These are phyloP conservation scores for Wallacemonas collosoma DNA, from an alignment of 208 protist species.

Conservation along the genomic window DNA sequence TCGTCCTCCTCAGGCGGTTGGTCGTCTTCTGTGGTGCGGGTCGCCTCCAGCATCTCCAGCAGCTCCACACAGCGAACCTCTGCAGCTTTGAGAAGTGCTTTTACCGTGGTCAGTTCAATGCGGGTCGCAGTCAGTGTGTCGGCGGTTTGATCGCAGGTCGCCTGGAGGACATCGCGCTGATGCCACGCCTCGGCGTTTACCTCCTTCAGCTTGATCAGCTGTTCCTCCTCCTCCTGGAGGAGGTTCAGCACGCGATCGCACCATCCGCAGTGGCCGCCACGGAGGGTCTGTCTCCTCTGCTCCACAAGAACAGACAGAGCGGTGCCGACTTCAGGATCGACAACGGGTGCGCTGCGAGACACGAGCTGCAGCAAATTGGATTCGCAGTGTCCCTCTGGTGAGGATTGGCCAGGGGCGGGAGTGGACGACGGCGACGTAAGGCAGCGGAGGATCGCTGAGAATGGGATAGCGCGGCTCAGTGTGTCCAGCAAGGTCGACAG, in stretches of 20 bases:
- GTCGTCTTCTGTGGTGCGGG: not conserved
- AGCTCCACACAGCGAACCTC: constrained; percentile 21
- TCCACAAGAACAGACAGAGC: constrained; percentile 32
- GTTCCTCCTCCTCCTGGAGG: constrained; percentile 18
- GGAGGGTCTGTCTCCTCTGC: constrained; percentile 24
- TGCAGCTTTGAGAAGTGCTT: constrained; percentile 6
- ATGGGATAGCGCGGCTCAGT: constrained; percentile 51
- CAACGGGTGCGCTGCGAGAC: constrained; percentile 22
- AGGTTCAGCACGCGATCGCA: constrained; percentile 26
- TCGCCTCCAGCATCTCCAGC: constrained; percentile 14
- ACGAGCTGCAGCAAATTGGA: constrained; percentile 22
- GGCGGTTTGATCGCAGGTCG: not conserved
- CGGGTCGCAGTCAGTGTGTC: not conserved
- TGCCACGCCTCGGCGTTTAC: constrained; percentile 4
- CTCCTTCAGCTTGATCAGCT: constrained; percentile 10
- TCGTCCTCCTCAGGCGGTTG: too few relatives aligned
- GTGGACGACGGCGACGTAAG: constrained; percentile 15
- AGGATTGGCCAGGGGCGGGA: not conserved
- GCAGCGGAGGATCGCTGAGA: constrained; percentile 41
- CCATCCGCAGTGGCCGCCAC: constrained; percentile 24
- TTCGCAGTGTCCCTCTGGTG: not conserved
- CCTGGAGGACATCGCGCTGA: constrained; percentile 1
- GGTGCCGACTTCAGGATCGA: constrained; percentile 21
- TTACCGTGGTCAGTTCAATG: constrained; percentile 4
- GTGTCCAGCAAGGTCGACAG: constrained; percentile 41